Conservation (phyloP, 1,139 yeast genomes). For the Chernovozyma aurita region DNA sequence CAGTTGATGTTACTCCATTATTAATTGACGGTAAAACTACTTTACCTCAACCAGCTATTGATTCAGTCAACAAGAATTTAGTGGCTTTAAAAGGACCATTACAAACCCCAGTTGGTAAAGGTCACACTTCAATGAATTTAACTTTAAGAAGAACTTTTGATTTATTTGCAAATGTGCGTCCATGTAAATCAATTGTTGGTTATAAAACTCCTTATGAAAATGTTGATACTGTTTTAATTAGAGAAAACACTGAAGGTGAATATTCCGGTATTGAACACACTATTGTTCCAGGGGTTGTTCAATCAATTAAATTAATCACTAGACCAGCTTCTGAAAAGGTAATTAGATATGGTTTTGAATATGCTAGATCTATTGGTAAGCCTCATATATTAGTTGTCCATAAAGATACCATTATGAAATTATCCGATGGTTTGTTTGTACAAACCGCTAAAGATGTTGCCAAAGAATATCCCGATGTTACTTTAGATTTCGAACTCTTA, state of each 20-base stretch:
- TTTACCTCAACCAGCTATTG: conserved; percentile 88
- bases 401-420: conserved; percentile 97
- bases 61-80: conserved; percentile 85
- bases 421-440: conserved; percentile 95
- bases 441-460: conserved; percentile 86
- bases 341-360: conserved; percentile 93
- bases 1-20: conserved; percentile 92
- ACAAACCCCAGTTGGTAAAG: conserved; percentile 98
- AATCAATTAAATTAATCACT: conserved; percentile 95
- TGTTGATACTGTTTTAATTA: conserved; percentile 91
- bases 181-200: conserved; percentile 90
- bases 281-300: conserved; percentile 97
- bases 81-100: conserved; percentile 97
- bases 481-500: conserved; percentile 78
- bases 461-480: conserved; percentile 87
- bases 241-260: conserved; percentile 99
- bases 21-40: conserved; percentile 92
- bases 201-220: conserved; percentile 91
- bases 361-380: conserved; percentile 85
- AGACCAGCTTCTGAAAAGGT: conserved; percentile 95
- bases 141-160: conserved; percentile 96
- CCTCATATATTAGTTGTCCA: conserved; percentile 92
- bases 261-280: conserved; percentile 98
- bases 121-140: conserved; percentile 95
- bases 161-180: conserved; percentile 95